phyloP scores from a whole-genome alignment of 257 asterid species.

The Catharanthus roseus region DNA sequence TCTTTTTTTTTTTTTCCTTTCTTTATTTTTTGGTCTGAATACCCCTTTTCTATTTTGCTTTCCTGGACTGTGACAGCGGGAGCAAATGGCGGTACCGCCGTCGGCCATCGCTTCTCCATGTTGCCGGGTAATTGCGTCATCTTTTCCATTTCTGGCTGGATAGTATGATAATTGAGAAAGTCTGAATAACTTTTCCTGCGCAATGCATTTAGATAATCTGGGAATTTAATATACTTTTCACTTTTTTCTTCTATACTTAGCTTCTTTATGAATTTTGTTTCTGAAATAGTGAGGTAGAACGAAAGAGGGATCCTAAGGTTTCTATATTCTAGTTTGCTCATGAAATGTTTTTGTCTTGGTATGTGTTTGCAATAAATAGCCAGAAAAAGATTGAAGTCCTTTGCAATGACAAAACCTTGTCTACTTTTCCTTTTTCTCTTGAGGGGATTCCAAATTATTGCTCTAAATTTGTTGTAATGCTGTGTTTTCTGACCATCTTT shows the following conservation, averaged over 20 bases:
- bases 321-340: not conserved
- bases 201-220: not conserved
- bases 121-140: constrained; percentile 11
- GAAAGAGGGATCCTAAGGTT: not conserved
- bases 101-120: constrained; percentile 13
- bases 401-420: not conserved
- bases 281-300: not conserved
- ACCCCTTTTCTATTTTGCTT: not conserved
- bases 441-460: not conserved
- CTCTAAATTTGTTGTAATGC: not conserved
- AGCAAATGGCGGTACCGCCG: constrained; percentile 24
- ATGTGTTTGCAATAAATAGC: not conserved
- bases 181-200: not conserved
- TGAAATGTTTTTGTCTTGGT: not conserved
- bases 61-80: not conserved
- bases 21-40: too few species aligned
- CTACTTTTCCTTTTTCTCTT: not conserved
- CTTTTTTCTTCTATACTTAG: not conserved
- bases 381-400: not conserved
- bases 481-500: not conserved
- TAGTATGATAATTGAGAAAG: not conserved
- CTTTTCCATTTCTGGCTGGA: not conserved
- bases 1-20: too few species aligned
- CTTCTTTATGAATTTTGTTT: not conserved
- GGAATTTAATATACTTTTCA: not conserved